Evolutionary conservation across 208 protist genomes (phyloP), one percentile per base, ranked within the genome.

Genomic region (Wallacemonas sp.): DNA sequence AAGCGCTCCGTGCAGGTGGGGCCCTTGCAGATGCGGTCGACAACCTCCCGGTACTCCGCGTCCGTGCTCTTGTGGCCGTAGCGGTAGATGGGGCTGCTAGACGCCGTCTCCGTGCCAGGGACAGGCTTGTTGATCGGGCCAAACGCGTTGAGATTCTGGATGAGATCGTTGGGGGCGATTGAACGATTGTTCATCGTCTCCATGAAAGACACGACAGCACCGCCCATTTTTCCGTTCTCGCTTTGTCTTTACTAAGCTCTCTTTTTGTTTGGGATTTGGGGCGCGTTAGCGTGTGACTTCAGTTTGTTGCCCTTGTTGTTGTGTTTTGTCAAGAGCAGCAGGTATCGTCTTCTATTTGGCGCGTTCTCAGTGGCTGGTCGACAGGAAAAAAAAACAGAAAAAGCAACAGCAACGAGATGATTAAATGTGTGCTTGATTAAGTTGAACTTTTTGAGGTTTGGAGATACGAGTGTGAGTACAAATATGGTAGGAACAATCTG

Each of bases 171-270:
- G 16, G 69, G 61, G 17, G 72, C 54, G 46, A 72, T 56, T 12
- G 61, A 72, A 21, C 48, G 44, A 9, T 33, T 62, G 47, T 85
- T 79, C 46, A 71, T 65, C 14, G 26, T 11, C 34, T 73, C 74
- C 74, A 90, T 78, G 27, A 86, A 12, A 24, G 80, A 74, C 44
- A 75, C 36, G 6, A 87, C 60, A 46, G 78, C 80, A 21, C 38
- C 66, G 17, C 83, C 83, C 83, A 92, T 88, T 4, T 52, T 41
- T 60, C 21, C 48, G 14, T 27, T 27, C 2, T 47, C 41, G 11
- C 12, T 48, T 5, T 36, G n/a, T 54, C n/a, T 65, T 11, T 24
- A 30, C 11, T 34, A 3, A 16, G n/a, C 6, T 43, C 12, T 46
- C 27, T 49, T 1, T 12, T 16, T 30, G 23, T 2, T 27, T 33